Base-by-base conservation (phyloP, 2,329 filamentous ascomycete genomes). In the Ascomycota sp. region DNA sequence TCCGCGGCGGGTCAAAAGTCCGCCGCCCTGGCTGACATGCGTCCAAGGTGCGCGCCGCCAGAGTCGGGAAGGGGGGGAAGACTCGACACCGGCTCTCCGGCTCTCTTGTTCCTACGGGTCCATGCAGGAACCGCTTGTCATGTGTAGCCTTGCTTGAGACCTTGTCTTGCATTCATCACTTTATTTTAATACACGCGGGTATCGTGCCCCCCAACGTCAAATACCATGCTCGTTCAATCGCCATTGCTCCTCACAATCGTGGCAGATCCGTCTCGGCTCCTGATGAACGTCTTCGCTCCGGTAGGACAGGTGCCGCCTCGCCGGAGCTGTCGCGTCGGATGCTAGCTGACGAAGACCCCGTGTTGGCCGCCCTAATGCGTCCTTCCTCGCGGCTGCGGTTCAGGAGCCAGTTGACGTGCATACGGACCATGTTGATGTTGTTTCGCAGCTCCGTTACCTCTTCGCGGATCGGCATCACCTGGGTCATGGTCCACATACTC, bases 381-480 rank as follows among this genome's bases (percentile, higher is more conserved):
- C 51, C 56, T 39, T 64, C 60, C 36, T 63, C 59, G 8, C 61
- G 48, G 34, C 58, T 58, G 35, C 59, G 54, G 35, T 63, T 65
- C 44, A 69, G 57, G 20, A 69, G 53, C 63, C 63, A 69, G 33
- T 63, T 61, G 27, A 69, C 61, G 37, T 70, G 64, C 64, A 69
- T 69, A 31, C 60, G 58, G 26, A 70, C 55, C 39, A 68, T 62
- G 30, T 65, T 65, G 35, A 68, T 52, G 37, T 60, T 68, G 47
- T 61, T 68, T 26, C 61, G 55, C 25, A 69, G 51, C 43, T 74
- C 69, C 4, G 62, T 59, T n/a, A 74, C 57, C 45, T 72, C 65
- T 34, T 74, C 67, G 33, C 69, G 66, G 35, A 74, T 61, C 7
- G 63, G 66, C 41, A 69, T 58, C 5, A 67, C 63, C 44, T 73